Conservation (phyloP, 2,329 filamentous ascomycete genomes). For the Aureobasidium sp. region DNA sequence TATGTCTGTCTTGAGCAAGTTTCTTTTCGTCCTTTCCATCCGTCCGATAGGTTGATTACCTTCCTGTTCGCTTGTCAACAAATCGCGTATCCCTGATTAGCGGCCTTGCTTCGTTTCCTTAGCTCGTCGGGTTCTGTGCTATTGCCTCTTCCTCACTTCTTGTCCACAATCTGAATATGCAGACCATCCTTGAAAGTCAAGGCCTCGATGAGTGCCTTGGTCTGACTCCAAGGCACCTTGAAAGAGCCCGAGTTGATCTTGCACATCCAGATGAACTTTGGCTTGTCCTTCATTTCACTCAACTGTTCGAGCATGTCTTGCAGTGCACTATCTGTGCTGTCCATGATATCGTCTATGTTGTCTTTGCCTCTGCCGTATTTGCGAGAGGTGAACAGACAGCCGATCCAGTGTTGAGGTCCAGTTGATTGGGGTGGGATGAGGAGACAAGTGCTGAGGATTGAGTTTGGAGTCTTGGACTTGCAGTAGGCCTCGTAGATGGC, state of each 20-base stretch:
- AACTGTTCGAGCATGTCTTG: conserved; percentile 42
- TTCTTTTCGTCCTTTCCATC: too few species aligned
- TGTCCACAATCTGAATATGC: not conserved
- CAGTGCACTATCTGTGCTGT: conserved; percentile 44
- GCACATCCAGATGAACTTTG: conserved; percentile 41
- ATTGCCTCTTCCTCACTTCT: not conserved
- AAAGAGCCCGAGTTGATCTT: conserved; percentile 55
- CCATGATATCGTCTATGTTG: conserved; percentile 38
- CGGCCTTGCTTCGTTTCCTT: too few species aligned
- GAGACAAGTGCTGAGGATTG: conserved; percentile 6
- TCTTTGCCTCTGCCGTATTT: conserved; percentile 42
- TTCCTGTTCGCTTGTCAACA: too few species aligned
- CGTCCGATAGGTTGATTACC: too few species aligned
- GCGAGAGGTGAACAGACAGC: conserved; percentile 52
- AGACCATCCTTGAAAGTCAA: conserved; percentile 26
- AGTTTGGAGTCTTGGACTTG: conserved; percentile 29
- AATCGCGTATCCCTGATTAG: too few species aligned
- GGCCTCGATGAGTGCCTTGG: conserved; percentile 37
- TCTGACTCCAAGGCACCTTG: conserved; percentile 47
- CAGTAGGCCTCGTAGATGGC: conserved; percentile 44
- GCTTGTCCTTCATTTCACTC: conserved; percentile 19
- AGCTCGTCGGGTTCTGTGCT: too few species aligned
- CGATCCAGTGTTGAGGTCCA: conserved; percentile 45
- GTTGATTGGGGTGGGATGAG: conserved; percentile 13
- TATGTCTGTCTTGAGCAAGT: not conserved